These are phyloP conservation scores for Ogataea corticis DNA, from an alignment of 805 yeast genomes.

Conservation along the genomic window DNA sequence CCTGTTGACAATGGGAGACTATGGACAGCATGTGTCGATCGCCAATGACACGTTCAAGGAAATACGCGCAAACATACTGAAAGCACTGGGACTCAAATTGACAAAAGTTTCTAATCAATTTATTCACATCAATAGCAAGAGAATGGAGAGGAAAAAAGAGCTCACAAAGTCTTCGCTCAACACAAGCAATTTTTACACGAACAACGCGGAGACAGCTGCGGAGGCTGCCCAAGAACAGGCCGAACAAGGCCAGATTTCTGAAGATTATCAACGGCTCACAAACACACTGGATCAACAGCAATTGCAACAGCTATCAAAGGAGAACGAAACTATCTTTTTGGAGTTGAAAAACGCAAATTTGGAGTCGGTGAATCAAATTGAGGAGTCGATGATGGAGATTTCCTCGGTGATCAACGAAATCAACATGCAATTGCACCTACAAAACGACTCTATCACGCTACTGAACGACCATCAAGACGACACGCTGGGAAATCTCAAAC, in stretches of 20 bases:
- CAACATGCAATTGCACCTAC: slow-evolving; percentile 68
- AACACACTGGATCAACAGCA: slow-evolving; percentile 46
- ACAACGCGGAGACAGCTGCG: slow-evolving; percentile 4
- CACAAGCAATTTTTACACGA: slow-evolving; percentile 20
- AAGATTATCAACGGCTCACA: slow-evolving; percentile 37
- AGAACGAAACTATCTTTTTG: slow-evolving; percentile 55
- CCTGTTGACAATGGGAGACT: slow-evolving; percentile 36
- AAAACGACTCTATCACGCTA: slow-evolving; percentile 65
- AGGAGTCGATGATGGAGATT: slow-evolving; percentile 67
- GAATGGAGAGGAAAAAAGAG: slow-evolving; percentile 44
- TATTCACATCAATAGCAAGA: slow-evolving; percentile 48
- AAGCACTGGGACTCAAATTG: slow-evolving; percentile 47
- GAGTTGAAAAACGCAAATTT: slow-evolving; percentile 60
- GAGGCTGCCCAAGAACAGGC: slow-evolving; percentile 31
- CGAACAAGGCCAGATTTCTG: slow-evolving; percentile 35
- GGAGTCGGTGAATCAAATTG: slow-evolving; percentile 58
- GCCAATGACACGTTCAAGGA: slow-evolving; percentile 40
- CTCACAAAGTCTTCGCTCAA: slow-evolving; percentile 34
- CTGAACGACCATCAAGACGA: slow-evolving; percentile 68
- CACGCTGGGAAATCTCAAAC: slow-evolving; percentile 60
- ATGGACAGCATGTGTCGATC: slow-evolving; percentile 36
- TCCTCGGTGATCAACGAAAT: slow-evolving; percentile 74
- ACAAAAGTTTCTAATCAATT: slow-evolving; percentile 45
- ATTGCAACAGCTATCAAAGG: slow-evolving; percentile 55
- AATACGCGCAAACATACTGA: slow-evolving; percentile 50